phyloP scores from a whole-genome alignment of 1,284 basidiomycete species.

The Fomitiporia mediterranea region DNA sequence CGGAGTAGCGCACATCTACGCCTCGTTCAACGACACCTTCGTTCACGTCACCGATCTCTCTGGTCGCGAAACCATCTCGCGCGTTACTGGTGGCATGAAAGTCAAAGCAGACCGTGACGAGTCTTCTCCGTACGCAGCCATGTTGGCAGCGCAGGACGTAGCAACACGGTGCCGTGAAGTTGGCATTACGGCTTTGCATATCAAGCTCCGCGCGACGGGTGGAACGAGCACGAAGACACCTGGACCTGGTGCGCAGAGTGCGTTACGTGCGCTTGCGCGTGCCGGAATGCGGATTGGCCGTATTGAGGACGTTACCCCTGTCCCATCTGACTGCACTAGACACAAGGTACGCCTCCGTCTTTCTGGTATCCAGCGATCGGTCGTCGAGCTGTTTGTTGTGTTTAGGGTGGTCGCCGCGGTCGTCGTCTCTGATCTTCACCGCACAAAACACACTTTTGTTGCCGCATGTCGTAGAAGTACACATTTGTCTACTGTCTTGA shows the following conservation, averaged over 20 bases:
- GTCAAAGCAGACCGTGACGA: slow-evolving; percentile 99
- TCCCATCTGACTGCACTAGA: slow-evolving; percentile 96
- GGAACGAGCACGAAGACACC: slow-evolving; percentile 99
- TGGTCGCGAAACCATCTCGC: slow-evolving; percentile 97
- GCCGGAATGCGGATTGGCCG: slow-evolving; percentile 98
- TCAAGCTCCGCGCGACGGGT: slow-evolving; percentile 98
- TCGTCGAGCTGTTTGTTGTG: not conserved
- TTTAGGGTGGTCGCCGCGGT: slow-evolving; percentile 99
- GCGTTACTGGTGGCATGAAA: slow-evolving; percentile 99
- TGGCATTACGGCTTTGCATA: slow-evolving; percentile 95
- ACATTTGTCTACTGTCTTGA: slow-evolving; percentile 22
- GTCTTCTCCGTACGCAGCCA: slow-evolving; percentile 98
- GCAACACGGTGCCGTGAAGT: slow-evolving; percentile 97
- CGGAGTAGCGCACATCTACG: slow-evolving; percentile 96
- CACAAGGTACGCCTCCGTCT: slow-evolving; percentile 65
- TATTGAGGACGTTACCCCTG: slow-evolving; percentile 96
- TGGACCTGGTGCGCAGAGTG: slow-evolving; percentile 96
- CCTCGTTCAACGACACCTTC: slow-evolving; percentile 99
- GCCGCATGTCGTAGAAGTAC: not conserved
- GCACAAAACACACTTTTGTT: slow-evolving; percentile 24
- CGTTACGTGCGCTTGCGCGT: slow-evolving; percentile 97
- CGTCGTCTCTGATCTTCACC: slow-evolving; percentile 75
- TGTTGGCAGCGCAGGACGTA: slow-evolving; percentile 98
- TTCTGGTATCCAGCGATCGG: not conserved
- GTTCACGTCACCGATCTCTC: slow-evolving; percentile 99